Evolutionary conservation across 2,329 filamentous ascomycete genomes (phyloP), one percentile per base, ranked within the genome.

Genomic region (Massarina eburnea): DNA sequence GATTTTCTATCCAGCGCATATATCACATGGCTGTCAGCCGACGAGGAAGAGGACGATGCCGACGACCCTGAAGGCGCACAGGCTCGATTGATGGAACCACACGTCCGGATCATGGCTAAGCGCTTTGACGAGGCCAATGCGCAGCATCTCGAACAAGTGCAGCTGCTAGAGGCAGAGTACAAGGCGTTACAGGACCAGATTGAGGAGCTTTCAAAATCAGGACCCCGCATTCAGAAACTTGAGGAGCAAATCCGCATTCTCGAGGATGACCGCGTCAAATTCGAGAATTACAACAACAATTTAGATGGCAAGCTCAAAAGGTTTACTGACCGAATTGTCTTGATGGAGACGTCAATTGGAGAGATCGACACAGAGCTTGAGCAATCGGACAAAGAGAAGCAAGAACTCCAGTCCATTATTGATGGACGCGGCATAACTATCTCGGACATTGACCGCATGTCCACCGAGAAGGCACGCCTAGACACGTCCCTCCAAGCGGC

Each of bases 371-470:
- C 87, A 0, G 91, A 97, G 54, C 84, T 89, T 2, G 94, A 99
- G 67, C 83, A 90, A 46, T 59, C 65, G 0, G 91, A 97, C 54
- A 84, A 88, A 14, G 94, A 99, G 68, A 84, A 90, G 51, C 76
- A 83, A 33, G 80, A 80, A 22, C 79, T 99, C 8, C 92, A 97
- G 68, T 84, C 86, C 48, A 85, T 88, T 22, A 91, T 99, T 21
- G 94, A 97, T 70, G 85, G 87, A 58, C 90, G 95, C 66, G 94
- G 94, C 2, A 91, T 99, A 67, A 95, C 91, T 62, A 95, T 96
- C 73, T 88, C 94, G 73, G 94, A 99, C 80, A 97, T 99, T 66
- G 94, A 99, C 79, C 90, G 94, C 70, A 96, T 99, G 92, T 96
- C 91, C 58, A 86, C 89, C 27, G 94, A 99, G 70, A 85, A 91